Conservation (phyloP, 2,329 filamentous ascomycete species). For the Colletotrichum sp. region DNA sequence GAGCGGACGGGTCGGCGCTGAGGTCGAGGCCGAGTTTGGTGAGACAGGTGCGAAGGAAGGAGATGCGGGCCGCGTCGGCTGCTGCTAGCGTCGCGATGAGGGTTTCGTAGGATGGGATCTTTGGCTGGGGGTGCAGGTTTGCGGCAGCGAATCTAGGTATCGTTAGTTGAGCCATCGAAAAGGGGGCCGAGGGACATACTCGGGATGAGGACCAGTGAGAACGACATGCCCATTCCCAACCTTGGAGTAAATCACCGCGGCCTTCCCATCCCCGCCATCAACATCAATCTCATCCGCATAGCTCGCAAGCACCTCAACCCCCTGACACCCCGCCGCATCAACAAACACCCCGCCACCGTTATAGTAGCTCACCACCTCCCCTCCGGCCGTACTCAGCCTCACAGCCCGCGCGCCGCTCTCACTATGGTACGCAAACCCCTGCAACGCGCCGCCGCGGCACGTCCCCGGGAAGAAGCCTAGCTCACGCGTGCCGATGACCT, state of each 20-base stretch:
- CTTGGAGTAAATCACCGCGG: conserved; percentile 83
- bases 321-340: conserved; percentile 68
- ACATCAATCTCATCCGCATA: conserved; percentile 79
- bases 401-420: conserved; percentile 82
- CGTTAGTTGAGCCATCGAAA: background rate
- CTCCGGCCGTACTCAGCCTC: conserved; percentile 61
- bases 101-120: conserved; percentile 69
- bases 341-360: conserved; percentile 96
- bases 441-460: conserved; percentile 85
- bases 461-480: conserved; percentile 86
- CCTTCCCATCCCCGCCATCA: conserved; percentile 72
- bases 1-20: conserved; percentile 67
- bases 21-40: conserved; percentile 82
- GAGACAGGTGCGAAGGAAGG: conserved; percentile 81
- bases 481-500: conserved; percentile 85
- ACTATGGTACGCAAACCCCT: conserved; percentile 88
- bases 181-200: conserved; percentile 56
- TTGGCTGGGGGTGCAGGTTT: conserved; percentile 73
- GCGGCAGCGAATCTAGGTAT: conserved; percentile 74
- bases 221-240: conserved; percentile 81
- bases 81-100: conserved; percentile 70
- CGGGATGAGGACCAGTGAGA: conserved; percentile 88
- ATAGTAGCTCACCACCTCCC: conserved; percentile 77
- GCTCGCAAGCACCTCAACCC: conserved; percentile 81
- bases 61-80: conserved; percentile 71